Evolutionary conservation across 768 basidiomycete species (phyloP).

Genomic region (Collybia mongolica): DNA sequence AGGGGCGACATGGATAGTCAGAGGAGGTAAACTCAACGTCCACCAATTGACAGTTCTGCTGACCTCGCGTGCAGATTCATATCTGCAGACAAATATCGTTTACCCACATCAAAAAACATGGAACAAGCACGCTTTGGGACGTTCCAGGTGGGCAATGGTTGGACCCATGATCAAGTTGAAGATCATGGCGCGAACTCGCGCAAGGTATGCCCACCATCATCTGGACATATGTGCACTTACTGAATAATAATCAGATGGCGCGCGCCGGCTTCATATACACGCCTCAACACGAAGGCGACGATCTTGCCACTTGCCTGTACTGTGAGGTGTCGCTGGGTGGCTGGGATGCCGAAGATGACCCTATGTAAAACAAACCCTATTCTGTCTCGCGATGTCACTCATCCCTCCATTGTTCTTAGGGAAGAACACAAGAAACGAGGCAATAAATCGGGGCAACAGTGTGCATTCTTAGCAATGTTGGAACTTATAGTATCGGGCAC

Average conservation of each 20-base stretch:
- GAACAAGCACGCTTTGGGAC: constrained; percentile 72
- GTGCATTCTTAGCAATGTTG: constrained; percentile 37
- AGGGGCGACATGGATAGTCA: constrained; percentile 53
- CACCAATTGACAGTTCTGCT: not conserved
- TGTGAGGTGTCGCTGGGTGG: constrained; percentile 78
- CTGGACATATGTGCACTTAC: not conserved
- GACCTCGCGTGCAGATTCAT: constrained; percentile 43
- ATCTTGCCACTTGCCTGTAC: constrained; percentile 84
- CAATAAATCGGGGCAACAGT: constrained; percentile 41
- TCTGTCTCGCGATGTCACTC: constrained; percentile 1
- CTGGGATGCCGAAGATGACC: constrained; percentile 88
- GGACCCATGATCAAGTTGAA: constrained; percentile 66
- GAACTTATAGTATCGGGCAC: constrained; percentile 5
- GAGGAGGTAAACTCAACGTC: constrained; percentile 42
- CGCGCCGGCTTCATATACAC: constrained; percentile 86
- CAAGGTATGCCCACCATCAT: constrained; percentile 41
- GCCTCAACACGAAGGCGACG: constrained; percentile 66
- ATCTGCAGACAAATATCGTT: constrained; percentile 55
- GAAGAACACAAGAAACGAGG: constrained; percentile 75
- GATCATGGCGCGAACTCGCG: constrained; percentile 70
- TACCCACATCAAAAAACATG: constrained; percentile 68
- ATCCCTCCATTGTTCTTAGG: constrained; percentile 32
- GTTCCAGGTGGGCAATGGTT: constrained; percentile 51
- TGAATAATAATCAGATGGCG: constrained; percentile 63
- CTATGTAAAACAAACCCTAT: constrained; percentile 56